Conservation (phyloP, 768 basidiomycete genomes). For the Mycena pura region DNA sequence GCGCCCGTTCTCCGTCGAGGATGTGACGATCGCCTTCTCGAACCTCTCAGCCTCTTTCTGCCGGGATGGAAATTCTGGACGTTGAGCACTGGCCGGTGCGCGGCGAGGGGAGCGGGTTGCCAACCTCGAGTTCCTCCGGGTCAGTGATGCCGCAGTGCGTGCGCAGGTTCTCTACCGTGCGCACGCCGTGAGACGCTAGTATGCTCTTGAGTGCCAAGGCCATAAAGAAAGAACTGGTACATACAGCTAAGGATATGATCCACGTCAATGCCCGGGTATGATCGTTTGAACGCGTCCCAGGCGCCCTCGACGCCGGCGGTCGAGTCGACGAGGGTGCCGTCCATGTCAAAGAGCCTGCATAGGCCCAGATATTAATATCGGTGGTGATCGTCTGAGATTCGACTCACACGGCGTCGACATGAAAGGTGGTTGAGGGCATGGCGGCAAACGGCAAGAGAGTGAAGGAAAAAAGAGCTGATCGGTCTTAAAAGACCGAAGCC, state of each 20-base stretch:
- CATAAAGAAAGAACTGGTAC: constrained; percentile 33
- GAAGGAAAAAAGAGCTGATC: background rate
- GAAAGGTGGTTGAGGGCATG: constrained; percentile 45
- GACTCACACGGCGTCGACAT: constrained; percentile 53
- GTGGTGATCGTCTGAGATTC: background rate
- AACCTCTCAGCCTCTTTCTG: constrained; percentile 80
- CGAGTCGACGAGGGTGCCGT: constrained; percentile 83
- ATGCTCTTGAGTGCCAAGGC: constrained; percentile 12
- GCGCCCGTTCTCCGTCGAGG: constrained; percentile 59
- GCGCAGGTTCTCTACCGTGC: constrained; percentile 82
- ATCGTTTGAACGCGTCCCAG: constrained; percentile 78
- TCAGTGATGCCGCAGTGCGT: constrained; percentile 74
- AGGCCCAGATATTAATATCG: background rate
- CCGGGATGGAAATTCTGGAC: background rate
- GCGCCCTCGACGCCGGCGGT: constrained; percentile 83
- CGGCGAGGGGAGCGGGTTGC: constrained; percentile 15
- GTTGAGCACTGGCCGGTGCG: constrained; percentile 8
- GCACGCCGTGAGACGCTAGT: constrained; percentile 79
- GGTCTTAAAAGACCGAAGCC: background rate
- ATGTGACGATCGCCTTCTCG: constrained; percentile 77
- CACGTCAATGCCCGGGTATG: constrained; percentile 72
- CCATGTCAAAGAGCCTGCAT: constrained; percentile 80
- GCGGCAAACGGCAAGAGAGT: constrained; percentile 8
- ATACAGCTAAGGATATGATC: constrained; percentile 67
- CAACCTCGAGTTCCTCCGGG: constrained; percentile 72